phyloP scores from a whole-genome alignment of 2,329 filamentous ascomycete species.

The Lasiodiplodia citricola region DNA sequence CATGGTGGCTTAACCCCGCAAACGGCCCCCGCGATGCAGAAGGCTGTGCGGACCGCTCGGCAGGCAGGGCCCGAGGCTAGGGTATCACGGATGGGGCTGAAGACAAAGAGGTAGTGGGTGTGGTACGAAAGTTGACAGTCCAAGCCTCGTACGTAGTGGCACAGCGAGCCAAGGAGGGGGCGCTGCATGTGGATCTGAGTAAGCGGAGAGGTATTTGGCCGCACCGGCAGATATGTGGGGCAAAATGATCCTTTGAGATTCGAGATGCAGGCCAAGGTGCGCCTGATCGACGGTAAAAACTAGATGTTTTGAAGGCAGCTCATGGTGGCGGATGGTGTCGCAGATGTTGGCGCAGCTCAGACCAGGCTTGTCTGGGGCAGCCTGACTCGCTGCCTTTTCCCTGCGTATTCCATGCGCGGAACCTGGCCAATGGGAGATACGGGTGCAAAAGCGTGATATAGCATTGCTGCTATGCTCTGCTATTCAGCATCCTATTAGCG shows the following conservation, averaged over 20 bases:
- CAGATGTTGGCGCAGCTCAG: background rate
- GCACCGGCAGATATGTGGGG: conserved; percentile 2
- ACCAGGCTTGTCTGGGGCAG: conserved; percentile 12
- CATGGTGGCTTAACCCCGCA: background rate
- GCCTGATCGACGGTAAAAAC: background rate
- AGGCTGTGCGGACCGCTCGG: background rate
- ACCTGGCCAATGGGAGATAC: conserved; percentile 10
- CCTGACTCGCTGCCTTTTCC: background rate
- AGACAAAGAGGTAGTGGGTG: background rate
- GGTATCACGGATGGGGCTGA: background rate
- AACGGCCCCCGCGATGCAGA: background rate
- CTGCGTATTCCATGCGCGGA: conserved; percentile 3
- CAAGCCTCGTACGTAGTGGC: background rate
- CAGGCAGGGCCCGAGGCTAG: background rate
- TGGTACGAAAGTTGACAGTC: background rate
- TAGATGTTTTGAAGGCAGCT: background rate
- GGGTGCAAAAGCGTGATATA: background rate
- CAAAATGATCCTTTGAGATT: background rate
- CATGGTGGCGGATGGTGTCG: background rate
- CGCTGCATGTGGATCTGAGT: conserved; percentile 3
- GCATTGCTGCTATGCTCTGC: conserved; percentile 16
- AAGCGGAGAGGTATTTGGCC: background rate
- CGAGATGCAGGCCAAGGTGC: background rate
- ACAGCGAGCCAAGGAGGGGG: background rate
- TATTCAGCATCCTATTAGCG: conserved; percentile 1